Conservation (phyloP, 345 rosid genomes). For the Citrus cavaleriei region DNA sequence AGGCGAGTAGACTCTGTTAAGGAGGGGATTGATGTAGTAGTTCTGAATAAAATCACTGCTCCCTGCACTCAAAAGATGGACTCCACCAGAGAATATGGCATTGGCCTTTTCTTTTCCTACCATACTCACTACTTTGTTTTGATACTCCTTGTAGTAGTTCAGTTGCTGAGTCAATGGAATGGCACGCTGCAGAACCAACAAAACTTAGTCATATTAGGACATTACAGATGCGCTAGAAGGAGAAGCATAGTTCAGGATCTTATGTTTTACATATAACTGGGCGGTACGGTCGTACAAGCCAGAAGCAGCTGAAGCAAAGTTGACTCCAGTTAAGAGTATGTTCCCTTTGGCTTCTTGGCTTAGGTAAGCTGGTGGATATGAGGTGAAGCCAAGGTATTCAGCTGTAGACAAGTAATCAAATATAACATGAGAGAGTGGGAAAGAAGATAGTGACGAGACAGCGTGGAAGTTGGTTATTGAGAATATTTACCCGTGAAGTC, state of each 20-base stretch:
- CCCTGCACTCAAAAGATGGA: conserved; percentile 86
- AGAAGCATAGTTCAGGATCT: neutral
- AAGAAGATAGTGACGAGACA: neutral
- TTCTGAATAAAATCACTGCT: conserved; percentile 91
- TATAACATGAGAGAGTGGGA: neutral
- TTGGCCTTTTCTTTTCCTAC: conserved; percentile 52
- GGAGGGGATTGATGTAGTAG: conserved; percentile 70
- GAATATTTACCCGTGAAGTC: conserved; percentile 63
- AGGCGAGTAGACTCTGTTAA: conserved; percentile 45
- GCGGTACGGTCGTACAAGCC: conserved; percentile 72
- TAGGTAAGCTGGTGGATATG: conserved; percentile 81
- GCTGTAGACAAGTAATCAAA: conserved; percentile 39
- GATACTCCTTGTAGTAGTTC: conserved; percentile 69
- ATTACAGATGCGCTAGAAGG: neutral
- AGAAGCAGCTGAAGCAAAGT: conserved; percentile 91
- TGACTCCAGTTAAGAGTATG: conserved; percentile 62
- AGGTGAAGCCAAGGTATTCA: conserved; percentile 74
- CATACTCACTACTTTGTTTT: conserved; percentile 46
- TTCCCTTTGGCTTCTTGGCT: conserved; percentile 57
- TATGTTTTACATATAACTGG: conserved; percentile 49
- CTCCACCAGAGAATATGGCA: conserved; percentile 47
- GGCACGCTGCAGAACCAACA: conserved; percentile 44
- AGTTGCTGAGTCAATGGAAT: conserved; percentile 72
- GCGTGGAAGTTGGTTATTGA: neutral
- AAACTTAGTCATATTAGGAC: neutral